Evolutionary conservation across 164 flowering plant species (phyloP), one percentile per base, ranked within the genome.

Genomic region (Echeveria elegans): DNA sequence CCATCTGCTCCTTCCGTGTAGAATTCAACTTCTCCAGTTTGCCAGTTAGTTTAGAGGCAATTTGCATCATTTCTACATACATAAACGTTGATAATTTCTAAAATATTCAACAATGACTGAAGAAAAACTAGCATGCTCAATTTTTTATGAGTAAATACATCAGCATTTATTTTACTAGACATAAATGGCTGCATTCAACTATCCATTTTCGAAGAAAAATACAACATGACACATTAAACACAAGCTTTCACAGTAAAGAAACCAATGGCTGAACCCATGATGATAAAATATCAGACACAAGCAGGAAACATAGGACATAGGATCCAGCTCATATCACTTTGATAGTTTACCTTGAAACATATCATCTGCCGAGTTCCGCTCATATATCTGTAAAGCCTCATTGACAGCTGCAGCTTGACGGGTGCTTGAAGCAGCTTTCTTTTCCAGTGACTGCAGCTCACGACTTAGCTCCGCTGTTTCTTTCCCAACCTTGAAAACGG

Each of bases 301-400:
- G 32, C 3, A 63, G 29, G 29, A 63, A 31, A 37, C 12, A 63
- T 36, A 28, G 28, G 31, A 56, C 32, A 21, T 65, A 41, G 1
- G 47, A 56, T 29, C 38, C 66, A 30, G 47, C 32, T 24, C 24
- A 23, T 29, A 64, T 15, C 52, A 21, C 29, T 26, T 32, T 11
- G 32, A 26, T 6, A 65, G n/a, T 24, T 47, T 79, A 89, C 96
- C 93, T 77, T 86, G 74, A 31, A 82, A 83, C 81, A 75, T 71
- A 24, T 77, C 82, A 56, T 77, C 69, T 18, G 52, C 71, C 61
- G 83, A 76, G 31, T 69, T 75, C 48, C 82, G 76, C 45, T 83
- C 80, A 76, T 73, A 79, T 48, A 75, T 66, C 71, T 83, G 79
- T 43, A 83, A 61, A 63, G 80, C 84, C 76, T 87, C 90, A 34